Evolutionary conservation across 2,329 filamentous ascomycete genomes (phyloP), one percentile per base, ranked within the genome.

Genomic region (Pyrenophora teres): DNA sequence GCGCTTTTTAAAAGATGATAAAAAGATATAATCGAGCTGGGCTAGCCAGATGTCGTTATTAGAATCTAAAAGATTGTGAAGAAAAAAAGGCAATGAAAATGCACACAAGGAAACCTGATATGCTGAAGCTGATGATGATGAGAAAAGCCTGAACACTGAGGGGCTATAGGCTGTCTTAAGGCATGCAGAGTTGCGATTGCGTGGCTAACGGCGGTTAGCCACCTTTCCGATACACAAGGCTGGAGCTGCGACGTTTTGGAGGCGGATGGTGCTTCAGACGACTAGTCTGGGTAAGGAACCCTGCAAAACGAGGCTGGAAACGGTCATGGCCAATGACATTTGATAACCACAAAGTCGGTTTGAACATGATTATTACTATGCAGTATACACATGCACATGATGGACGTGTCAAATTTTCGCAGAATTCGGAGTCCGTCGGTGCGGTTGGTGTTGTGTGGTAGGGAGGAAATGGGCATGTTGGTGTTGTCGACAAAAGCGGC

Each of bases 191-290:
- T 54, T 63, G 41, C 63, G 52, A 59, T 15, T 62, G 57, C 46
- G 47, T 53, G 52, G 45, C 38, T 50, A 30, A 49, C 43, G 54
- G 64, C 69, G 68, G 69, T 65, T 69, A 65, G 57, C 37, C 55
- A 40, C 31, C 45, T 33, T 64, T 70, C 65, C 68, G 70, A 72
- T 60, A 67, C 69, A 64, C 63, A 60, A 58, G 51, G 59, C 50
- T 55, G 30, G 44, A 40, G 65, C 64, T 73, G 71, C 62, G 71
- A 74, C 71, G 63, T 57, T 56, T 68, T 65, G 63, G 69, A 71
- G 60, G 62, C 71, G 65, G 48, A 63, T 62, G 52, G 54, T 73
- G 71, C 71, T 70, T 74, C 71, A 74, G 68, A 65, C 63, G 57
- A 62, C 50, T 40, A 13, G 43, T 44, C 62, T 57, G 63, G 63